Percentiles rank a stretch among this genome's conserved stretches.
phyloP scores from a whole-genome alignment of 495 filamentous ascomycete species.

The Schizothecium vesticola region DNA sequence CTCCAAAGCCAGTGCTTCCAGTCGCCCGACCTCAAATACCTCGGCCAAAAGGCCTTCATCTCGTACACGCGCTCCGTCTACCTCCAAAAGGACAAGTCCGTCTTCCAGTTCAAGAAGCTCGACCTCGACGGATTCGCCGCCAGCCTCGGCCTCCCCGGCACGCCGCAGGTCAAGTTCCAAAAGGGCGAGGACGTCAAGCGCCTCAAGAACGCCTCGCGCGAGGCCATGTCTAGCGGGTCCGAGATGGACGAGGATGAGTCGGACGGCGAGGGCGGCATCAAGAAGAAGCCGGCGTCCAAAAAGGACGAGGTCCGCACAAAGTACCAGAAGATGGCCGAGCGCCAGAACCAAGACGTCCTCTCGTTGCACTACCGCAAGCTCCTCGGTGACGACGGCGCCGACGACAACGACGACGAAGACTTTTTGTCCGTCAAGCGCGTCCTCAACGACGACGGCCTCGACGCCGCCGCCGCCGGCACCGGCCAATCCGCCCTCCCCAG shows the following conservation, averaged over 20 bases:
- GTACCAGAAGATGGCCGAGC: conserved; percentile 94
- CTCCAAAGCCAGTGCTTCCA: conserved; percentile 93
- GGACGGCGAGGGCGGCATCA: conserved; percentile 42
- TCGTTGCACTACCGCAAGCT: conserved; percentile 87
- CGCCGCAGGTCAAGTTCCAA: conserved; percentile 84
- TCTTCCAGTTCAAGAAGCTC: conserved; percentile 75
- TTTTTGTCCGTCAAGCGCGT: conserved; percentile 88
- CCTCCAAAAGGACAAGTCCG: conserved; percentile 86
- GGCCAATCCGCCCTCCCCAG: conserved; percentile 37
- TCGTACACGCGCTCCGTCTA: conserved; percentile 78
- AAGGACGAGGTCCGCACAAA: conserved; percentile 73
- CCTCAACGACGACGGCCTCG: conserved; percentile 51
- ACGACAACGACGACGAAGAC: conserved; percentile 62
- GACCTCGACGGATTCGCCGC: conserved; percentile 79
- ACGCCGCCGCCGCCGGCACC: conserved; percentile 32
- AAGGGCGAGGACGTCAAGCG: conserved; percentile 82
- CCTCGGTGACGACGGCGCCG: conserved; percentile 60
- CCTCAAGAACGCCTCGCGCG: conserved; percentile 77
- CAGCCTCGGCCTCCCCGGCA: conserved; percentile 82
- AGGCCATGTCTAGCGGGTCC: conserved; percentile 48
- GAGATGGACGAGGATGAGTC: conserved; percentile 27
- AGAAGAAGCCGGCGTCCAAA: conserved; percentile 44
- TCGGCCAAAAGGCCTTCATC: conserved; percentile 93
- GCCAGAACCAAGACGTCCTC: conserved; percentile 90
- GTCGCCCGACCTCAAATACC: conserved; percentile 87